Conservation (phyloP, 148 eudicot species). For the Chenopodium quinoa region DNA sequence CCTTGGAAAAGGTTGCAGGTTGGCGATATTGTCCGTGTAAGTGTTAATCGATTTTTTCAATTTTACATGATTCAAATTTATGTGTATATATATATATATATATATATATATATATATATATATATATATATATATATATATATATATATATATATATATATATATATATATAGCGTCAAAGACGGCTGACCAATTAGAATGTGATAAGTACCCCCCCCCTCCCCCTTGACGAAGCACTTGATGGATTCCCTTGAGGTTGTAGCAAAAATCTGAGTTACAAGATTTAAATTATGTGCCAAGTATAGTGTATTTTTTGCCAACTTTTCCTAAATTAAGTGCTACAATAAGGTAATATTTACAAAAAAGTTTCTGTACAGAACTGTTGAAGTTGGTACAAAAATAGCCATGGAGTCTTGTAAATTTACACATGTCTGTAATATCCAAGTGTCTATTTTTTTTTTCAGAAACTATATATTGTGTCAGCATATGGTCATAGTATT, state of each 20-base stretch:
- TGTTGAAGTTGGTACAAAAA: too few relatives aligned
- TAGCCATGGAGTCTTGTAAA: too few relatives aligned
- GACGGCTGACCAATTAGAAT: background rate
- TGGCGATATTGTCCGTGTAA: conserved; percentile 90
- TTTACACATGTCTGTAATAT: background rate
- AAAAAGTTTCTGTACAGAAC: too few relatives aligned
- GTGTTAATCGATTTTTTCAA: conserved; percentile 30
- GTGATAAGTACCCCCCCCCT: background rate
- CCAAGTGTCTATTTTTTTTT: background rate
- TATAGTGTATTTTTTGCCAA: too few relatives aligned
- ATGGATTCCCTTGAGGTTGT: background rate
- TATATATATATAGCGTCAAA: too few relatives aligned
- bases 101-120: too few relatives aligned
- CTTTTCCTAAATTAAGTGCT: too few relatives aligned
- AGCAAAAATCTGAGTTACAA: background rate
- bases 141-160: too few relatives aligned
- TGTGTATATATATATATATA: background rate
- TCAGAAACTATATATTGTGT: background rate
- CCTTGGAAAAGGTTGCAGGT: conserved; percentile 92
- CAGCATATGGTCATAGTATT: background rate
- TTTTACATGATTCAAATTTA: background rate
- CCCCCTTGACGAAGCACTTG: background rate
- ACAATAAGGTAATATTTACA: too few relatives aligned
- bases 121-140: too few relatives aligned
- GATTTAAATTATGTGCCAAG: too few relatives aligned